A percentile compares a stretch with the other conserved stretches of the same genome.
These are phyloP conservation scores for Epichloe uncinata DNA, from an alignment of 2,329 filamentous ascomycete species.

Conservation along the genomic window DNA sequence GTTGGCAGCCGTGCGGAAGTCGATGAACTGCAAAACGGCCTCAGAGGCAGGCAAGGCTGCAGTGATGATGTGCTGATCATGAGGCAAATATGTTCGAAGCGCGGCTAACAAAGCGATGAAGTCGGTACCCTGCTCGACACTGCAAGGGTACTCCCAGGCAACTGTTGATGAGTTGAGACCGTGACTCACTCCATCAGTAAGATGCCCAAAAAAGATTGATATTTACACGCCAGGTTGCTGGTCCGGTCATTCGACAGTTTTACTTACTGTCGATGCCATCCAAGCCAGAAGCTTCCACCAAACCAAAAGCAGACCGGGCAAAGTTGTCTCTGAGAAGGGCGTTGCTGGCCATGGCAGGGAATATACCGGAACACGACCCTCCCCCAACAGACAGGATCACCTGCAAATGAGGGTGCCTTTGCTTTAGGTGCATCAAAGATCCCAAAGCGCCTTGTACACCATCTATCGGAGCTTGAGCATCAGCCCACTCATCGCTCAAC, in stretches of 20 bases:
- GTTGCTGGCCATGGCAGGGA: conserved; percentile 52
- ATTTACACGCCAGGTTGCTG: too few species aligned
- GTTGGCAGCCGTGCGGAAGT: conserved; percentile 47
- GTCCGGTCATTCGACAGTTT: too few species aligned
- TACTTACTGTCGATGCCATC: conserved; percentile 52
- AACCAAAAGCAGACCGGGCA: conserved; percentile 48
- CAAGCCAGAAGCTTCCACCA: conserved; percentile 55
- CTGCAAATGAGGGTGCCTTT: conserved; percentile 54
- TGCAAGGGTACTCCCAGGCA: conserved; percentile 65
- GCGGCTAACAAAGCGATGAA: conserved; percentile 56
- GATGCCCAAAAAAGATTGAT: too few species aligned
- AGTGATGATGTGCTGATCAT: conserved; percentile 55
- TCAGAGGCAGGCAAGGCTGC: conserved; percentile 57
- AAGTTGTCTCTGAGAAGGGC: conserved; percentile 53
- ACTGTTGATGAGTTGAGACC: conserved; percentile 35
- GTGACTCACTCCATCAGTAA: not conserved
- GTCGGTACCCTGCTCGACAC: conserved; percentile 52
- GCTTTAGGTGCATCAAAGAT: conserved; percentile 60
- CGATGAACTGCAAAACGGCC: conserved; percentile 54
- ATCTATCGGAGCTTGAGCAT: conserved; percentile 58
- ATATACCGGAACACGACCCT: conserved; percentile 48
- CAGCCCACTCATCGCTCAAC: conserved; percentile 71
- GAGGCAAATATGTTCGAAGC: conserved; percentile 53
- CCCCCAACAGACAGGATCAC: conserved; percentile 75
- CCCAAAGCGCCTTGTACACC: conserved; percentile 58